Conservation (phyloP, 2,329 filamentous ascomycete genomes). For the Xylaria multiplex region DNA sequence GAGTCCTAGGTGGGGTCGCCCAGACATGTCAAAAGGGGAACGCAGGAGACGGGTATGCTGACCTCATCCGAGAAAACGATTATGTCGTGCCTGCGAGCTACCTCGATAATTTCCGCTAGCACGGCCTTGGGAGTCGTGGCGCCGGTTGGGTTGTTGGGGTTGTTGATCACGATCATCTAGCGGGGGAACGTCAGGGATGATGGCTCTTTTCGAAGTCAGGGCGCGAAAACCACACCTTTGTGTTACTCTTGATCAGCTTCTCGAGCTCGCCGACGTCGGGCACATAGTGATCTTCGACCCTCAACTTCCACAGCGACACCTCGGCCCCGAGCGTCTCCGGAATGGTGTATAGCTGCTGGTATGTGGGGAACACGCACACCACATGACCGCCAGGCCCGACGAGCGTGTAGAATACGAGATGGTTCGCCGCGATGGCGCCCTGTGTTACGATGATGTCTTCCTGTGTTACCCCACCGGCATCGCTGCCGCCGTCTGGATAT, state of each 20-base stretch:
- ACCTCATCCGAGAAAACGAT: constrained; percentile 77
- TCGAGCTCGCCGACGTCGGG: constrained; percentile 74
- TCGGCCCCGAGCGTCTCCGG: constrained; percentile 79
- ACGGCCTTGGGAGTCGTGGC: constrained; percentile 71
- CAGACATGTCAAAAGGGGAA: no score
- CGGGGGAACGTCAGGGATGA: constrained; percentile 4
- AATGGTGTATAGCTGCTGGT: constrained; percentile 83
- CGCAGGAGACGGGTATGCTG: no score
- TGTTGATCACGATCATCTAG: constrained; percentile 68
- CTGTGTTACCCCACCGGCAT: constrained; percentile 24
- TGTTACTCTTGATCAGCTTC: constrained; percentile 71
- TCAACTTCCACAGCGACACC: constrained; percentile 79
- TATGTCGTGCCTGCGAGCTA: constrained; percentile 72
- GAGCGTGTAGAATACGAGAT: constrained; percentile 78
- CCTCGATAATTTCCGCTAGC: constrained; percentile 68
- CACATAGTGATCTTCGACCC: constrained; percentile 71
- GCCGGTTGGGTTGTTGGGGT: constrained; percentile 86
- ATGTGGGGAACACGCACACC: constrained; percentile 86
- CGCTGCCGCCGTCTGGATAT: constrained; percentile 64
- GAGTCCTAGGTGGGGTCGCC: no score
- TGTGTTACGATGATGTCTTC: constrained; percentile 80
- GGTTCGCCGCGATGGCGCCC: constrained; percentile 87
- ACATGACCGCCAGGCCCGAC: constrained; percentile 81
- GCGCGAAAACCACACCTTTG: constrained; percentile 67
- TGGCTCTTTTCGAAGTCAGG: background rate